Conservation (phyloP, 495 filamentous ascomycete species). For the Daldinia childiae region DNA sequence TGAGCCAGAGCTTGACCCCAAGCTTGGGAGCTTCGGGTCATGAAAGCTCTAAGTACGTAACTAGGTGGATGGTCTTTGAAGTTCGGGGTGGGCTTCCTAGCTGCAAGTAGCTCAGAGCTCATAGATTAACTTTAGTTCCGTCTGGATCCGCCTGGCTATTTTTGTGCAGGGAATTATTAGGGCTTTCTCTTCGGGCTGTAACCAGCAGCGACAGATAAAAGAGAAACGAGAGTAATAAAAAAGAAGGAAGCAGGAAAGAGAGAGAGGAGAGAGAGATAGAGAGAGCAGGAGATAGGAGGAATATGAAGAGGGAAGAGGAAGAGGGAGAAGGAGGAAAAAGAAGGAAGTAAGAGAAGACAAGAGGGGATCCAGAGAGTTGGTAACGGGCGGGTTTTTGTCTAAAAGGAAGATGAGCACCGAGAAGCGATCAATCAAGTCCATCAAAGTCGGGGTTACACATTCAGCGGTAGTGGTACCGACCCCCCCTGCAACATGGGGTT, state of each 20-base stretch:
- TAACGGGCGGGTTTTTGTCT: conserved; percentile 40
- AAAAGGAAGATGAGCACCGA: conserved; percentile 41
- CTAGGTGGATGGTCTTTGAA: background rate
- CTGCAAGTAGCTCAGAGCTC: conserved; percentile 8
- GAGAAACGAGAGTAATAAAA: conserved; percentile 51
- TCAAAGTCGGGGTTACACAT: conserved; percentile 38
- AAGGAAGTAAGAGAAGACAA: conserved; percentile 31
- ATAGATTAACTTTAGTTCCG: conserved; percentile 5
- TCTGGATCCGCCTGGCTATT: conserved; percentile 3
- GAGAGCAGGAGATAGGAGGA: background rate
- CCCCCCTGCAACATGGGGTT: conserved; percentile 3
- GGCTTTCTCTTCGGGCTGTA: conserved; percentile 54
- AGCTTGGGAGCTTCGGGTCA: conserved; percentile 40
- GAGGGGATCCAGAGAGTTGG: conserved; percentile 49
- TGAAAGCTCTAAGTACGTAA: conserved; percentile 31
- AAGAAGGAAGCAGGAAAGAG: conserved; percentile 2
- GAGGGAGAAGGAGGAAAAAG: conserved; percentile 13
- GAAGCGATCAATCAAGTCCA: conserved; percentile 35
- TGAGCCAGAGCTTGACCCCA: conserved; percentile 45
- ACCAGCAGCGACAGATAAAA: conserved; percentile 52
- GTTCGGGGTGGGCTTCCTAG: conserved; percentile 3
- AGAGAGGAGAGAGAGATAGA: background rate
- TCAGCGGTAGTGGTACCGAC: conserved; percentile 31
- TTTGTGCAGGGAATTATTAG: conserved; percentile 38
- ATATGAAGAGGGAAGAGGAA: conserved; percentile 19